A percentile compares a stretch with the other conserved stretches of the same genome.
Evolutionary conservation across 2,329 filamentous ascomycete genomes (phyloP).

Genomic region (Verticillium alfalfae): DNA sequence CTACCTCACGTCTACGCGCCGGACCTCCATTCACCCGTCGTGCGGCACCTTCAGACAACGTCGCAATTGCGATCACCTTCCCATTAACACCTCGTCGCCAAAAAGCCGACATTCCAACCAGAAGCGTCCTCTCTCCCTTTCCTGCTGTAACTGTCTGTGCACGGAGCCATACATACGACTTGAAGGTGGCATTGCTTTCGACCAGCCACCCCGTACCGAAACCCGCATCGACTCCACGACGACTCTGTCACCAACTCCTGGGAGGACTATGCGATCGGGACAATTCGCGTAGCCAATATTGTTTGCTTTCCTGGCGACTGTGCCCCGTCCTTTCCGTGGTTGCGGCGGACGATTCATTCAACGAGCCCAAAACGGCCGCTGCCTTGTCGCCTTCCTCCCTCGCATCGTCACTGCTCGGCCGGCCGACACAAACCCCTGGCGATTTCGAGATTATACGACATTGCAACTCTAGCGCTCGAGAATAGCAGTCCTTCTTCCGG

Average conservation of each 20-base stretch:
- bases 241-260: not conserved
- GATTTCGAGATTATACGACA: not conserved
- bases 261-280: not conserved
- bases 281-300: not conserved
- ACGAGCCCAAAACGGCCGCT: not conserved
- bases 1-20: not conserved
- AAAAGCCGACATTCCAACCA: not conserved
- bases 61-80: not conserved
- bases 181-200: not conserved
- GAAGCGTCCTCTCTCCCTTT: not conserved
- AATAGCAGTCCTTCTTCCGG: too few species aligned
- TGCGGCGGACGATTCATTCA: not conserved
- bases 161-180: not conserved
- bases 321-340: not conserved
- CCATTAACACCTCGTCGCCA: not conserved
- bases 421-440: not conserved
- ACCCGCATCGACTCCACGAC: not conserved
- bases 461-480: too few species aligned
- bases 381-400: not conserved
- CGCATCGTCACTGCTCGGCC: not conserved
- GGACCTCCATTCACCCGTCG: not conserved
- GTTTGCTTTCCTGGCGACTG: not conserved
- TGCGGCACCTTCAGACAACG: not conserved
- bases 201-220: not conserved
- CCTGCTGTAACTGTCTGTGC: not conserved